Evolutionary conservation across 371 early-diverging fungal species (phyloP), one percentile per base, ranked within the genome.

Genomic region (Mortierella sp.): DNA sequence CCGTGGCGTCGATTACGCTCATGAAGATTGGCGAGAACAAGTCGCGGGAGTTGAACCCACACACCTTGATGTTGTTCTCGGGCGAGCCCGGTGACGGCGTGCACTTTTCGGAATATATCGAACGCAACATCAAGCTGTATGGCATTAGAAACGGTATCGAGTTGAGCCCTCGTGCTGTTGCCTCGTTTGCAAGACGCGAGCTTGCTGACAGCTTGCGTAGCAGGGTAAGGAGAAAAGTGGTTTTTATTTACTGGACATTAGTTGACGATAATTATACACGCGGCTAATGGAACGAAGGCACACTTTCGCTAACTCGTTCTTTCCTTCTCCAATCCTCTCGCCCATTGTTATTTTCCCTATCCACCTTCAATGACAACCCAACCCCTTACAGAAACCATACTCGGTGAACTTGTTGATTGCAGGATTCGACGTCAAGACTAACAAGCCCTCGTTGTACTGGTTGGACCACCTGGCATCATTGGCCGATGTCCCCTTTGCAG

Each of bases 1-100:
- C 93, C 11, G 94, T 95, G 52, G 95, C 96, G 54, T 97, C 97
- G 73, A 98, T 99, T 84, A 95, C 97, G 34, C 95, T 97, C 70
- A 94, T 98, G 94, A 98, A 98, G 90, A 90, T 92, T 78, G 95
- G 94, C 57, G 96, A 97, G 86, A 97, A 98, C 92, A 98, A 98
- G 90, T 93, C 95, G 52, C 94, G 96, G 76, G 89, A 91, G 44
- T 92, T 99, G 75, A 96, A 94, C 90, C 87, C 94, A 75, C 94
- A 97, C 84, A 94, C 95, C 21, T 82, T 97, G 21, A 91, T 99
- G 94, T 88, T 96, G 54, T 97, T 94, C 80, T 90, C 95, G 52
- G 99, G 99, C 78, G 98, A 97, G 88, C 91, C 97, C n/a, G 99
- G 99, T 72, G 99, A 99, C 84, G 95, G 97, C 7, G 95, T 95